These are phyloP conservation scores for Neovahlkampfia damariscottae DNA, from an alignment of 78 protist species.

Conservation along the genomic window DNA sequence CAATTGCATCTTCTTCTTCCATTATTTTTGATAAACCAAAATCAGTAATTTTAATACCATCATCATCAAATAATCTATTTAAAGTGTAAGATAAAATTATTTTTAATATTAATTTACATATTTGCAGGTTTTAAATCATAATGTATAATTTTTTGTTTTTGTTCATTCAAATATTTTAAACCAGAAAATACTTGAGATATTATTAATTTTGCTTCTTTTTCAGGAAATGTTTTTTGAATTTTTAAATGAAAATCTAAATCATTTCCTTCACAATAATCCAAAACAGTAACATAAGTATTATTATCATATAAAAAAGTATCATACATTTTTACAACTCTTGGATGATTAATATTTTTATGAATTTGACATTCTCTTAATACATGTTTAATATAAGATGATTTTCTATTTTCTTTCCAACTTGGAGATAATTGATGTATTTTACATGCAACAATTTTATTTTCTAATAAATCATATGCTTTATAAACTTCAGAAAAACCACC, in stretches of 20 bases:
- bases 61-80: neutral
- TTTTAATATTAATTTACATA: constrained; percentile 42
- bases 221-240: constrained; percentile 21
- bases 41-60: constrained; percentile 46
- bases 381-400: constrained; percentile 37
- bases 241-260: constrained; percentile 51
- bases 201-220: constrained; percentile 49
- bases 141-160: constrained; percentile 58
- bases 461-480: constrained; percentile 58
- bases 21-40: constrained; percentile 79
- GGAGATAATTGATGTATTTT: constrained; percentile 71
- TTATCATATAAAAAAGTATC: constrained; percentile 42
- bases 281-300: constrained; percentile 50
- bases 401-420: constrained; percentile 49
- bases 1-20: constrained; percentile 25
- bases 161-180: constrained; percentile 49
- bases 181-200: constrained; percentile 43
- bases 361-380: constrained; percentile 73
- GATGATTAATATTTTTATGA: constrained; percentile 40
- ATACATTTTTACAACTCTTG: constrained; percentile 45
- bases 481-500: constrained; percentile 84
- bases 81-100: neutral
- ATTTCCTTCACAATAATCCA: constrained; percentile 60
- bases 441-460: constrained; percentile 58
- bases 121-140: constrained; percentile 91